Percentiles rank a stretch among this genome's conserved stretches.
Evolutionary conservation across 306 rosid genomes (phyloP).

Genomic region (Aeschynomene evenia): DNA sequence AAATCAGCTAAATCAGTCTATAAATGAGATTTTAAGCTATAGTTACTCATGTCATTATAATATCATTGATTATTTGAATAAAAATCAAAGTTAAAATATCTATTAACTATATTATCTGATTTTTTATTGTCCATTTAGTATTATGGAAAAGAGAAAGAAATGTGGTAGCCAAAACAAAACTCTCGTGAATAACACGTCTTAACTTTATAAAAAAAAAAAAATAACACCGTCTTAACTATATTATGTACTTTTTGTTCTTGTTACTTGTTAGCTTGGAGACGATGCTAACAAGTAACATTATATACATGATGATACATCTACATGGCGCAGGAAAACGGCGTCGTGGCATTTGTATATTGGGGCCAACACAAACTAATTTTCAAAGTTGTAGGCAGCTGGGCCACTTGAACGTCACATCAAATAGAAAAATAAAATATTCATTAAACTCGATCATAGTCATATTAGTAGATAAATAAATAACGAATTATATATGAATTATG

Average conservation of each 20-base stretch:
- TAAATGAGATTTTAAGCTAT: too few relatives aligned
- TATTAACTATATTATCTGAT: too few relatives aligned
- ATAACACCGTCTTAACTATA: background rate
- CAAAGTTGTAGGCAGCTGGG: constrained; percentile 9
- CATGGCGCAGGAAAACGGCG: background rate
- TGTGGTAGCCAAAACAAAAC: background rate
- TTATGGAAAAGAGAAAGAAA: background rate
- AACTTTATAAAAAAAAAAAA: too few relatives aligned
- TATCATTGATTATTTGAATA: too few relatives aligned
- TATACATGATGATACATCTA: background rate
- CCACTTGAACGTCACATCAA: background rate
- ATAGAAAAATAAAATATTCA: background rate
- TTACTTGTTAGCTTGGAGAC: too few relatives aligned
- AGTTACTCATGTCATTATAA: too few relatives aligned
- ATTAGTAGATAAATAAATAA: background rate
- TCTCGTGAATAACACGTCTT: background rate
- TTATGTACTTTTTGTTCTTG: background rate
- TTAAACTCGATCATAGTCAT: too few relatives aligned
- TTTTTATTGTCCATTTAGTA: too few relatives aligned
- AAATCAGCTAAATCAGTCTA: too few relatives aligned
- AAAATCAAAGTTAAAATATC: too few relatives aligned
- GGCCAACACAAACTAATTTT: background rate
- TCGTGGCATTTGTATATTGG: background rate
- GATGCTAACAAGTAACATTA: too few relatives aligned
- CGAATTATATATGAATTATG: too few relatives aligned